A percentile compares a stretch with the other conserved stretches of the same genome.
These are phyloP conservation scores for Saccharomyces hybrid DNA, from an alignment of 1,139 yeast genomes.

Conservation along the genomic window DNA sequence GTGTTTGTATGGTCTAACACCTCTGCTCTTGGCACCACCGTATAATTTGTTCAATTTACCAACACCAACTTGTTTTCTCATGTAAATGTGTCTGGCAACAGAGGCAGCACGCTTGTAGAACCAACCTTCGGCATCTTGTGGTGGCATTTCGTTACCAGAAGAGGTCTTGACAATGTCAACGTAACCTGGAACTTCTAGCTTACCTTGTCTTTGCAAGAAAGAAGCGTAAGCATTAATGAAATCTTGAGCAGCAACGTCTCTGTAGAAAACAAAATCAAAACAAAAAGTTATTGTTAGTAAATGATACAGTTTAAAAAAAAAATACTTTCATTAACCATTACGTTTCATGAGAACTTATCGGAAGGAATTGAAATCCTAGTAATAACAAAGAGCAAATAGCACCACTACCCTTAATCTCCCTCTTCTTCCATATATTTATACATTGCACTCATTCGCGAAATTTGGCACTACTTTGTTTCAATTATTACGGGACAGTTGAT, in stretches of 20 bases:
- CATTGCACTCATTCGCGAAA: not conserved
- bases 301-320: not conserved
- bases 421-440: not conserved
- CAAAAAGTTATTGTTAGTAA: slow-evolving; percentile 31
- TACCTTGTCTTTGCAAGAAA: slow-evolving; percentile 99
- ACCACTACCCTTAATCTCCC: not conserved
- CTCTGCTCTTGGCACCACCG: slow-evolving; percentile 99
- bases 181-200: slow-evolving; percentile 99
- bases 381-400: not conserved
- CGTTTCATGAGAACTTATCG: not conserved
- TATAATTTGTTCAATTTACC: slow-evolving; percentile 97
- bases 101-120: slow-evolving; percentile 99
- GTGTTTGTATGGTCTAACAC: slow-evolving; percentile 98
- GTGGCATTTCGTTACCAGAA: slow-evolving; percentile 98
- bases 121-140: slow-evolving; percentile 99
- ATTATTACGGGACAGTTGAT: not conserved
- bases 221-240: slow-evolving; percentile 99
- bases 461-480: not conserved
- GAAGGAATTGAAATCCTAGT: not conserved
- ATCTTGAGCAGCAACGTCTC: slow-evolving; percentile 99
- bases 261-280: slow-evolving; percentile 31
- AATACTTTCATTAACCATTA: not conserved
- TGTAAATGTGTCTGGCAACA: slow-evolving; percentile 99
- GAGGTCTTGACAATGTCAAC: slow-evolving; percentile 99
- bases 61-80: slow-evolving; percentile 98